Evolutionary conservation across 805 yeast genomes (phyloP), one percentile per base, ranked within the genome.

Genomic region (Myxozyma kluyveri): DNA sequence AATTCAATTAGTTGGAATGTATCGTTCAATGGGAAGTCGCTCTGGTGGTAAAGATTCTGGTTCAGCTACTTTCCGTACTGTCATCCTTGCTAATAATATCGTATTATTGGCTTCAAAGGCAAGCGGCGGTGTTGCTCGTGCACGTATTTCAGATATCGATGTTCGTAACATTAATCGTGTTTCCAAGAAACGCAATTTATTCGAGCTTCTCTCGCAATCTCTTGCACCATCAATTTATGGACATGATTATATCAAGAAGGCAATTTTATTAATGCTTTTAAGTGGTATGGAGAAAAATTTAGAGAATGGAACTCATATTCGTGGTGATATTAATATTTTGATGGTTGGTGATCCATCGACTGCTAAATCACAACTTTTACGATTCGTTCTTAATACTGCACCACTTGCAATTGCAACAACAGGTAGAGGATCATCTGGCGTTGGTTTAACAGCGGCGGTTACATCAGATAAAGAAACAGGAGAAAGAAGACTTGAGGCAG

Each of bases 331-430:
- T 67, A 93, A 93, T 67, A 76, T 93, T 49, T 75, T 93, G 47
- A 86, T 93, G 95, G 97, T 93, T 36, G 99, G 99, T 72, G 99
- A 93, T 69, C 99, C 99, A 12, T 88, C 97, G 6, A 93, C 99
- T 17, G 98, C 99, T 23, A 93, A 93, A 69, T 90, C 97, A 3
- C 99, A 93, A 72, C 83, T 93, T 74, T 77, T 93, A 58, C 79
- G 98, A 60, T 91, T 93, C 66, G 98, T 93, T 18, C 75, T 93
- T 57, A 93, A 91, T 67, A 91, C 98, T 1, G 99, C 99, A 1
- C 76, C 95, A 1, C 75, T 93, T 62, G 98, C 98, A 2, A 89
- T 93, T 62, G 97, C 98, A 24, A 93, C 99, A 0, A 93, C 99
- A 0, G 99, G 99, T 75, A 83, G 96, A 69, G 99, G 99, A 58